Conservation (phyloP, 345 rosid genomes). For the Trapa bicornis region DNA sequence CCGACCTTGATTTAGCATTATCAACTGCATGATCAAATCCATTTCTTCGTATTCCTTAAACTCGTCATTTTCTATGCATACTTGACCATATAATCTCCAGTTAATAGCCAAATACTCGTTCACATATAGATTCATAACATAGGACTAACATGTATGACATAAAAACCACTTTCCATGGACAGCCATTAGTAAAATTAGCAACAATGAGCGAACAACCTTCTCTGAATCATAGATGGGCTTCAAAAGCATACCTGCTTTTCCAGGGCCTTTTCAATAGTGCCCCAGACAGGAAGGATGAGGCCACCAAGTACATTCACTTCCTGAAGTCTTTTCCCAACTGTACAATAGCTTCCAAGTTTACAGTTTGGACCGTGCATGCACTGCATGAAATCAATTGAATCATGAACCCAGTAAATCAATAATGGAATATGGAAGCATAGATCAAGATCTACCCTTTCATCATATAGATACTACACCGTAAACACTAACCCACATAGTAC, state of each 20-base stretch:
- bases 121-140: background rate
- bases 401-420: background rate
- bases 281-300: constrained; percentile 96
- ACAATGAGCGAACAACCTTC: background rate
- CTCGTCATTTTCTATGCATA: too few species aligned
- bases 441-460: background rate
- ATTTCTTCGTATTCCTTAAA: too few species aligned
- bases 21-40: background rate
- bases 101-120: too few species aligned
- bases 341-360: constrained; percentile 76
- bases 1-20: background rate
- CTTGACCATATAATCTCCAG: too few species aligned
- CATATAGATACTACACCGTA: background rate
- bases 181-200: background rate
- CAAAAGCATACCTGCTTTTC: constrained; percentile 58
- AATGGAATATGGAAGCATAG: background rate
- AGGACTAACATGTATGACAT: background rate
- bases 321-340: constrained; percentile 89
- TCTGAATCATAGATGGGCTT: background rate
- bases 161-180: background rate
- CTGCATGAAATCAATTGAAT: constrained; percentile 30
- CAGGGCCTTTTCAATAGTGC: constrained; percentile 90
- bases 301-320: constrained; percentile 96
- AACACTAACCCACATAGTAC: too few species aligned
- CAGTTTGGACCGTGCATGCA: constrained; percentile 99